Evolutionary conservation across 176 grass and related monocot genomes (phyloP).

Genomic region (Neostapfia colusana): DNA sequence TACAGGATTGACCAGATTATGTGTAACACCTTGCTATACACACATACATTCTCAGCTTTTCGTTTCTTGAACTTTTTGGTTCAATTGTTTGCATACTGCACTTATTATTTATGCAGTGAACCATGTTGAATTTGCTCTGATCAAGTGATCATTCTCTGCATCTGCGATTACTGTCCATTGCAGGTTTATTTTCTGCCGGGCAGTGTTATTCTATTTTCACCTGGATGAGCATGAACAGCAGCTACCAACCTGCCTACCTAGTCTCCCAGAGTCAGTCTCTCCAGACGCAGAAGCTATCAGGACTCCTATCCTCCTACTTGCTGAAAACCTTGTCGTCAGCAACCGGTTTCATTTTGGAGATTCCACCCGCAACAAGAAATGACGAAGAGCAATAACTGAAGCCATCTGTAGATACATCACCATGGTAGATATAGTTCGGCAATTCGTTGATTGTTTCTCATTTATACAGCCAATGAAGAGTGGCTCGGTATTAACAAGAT

Average conservation of each 20-base stretch:
- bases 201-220: conserved; percentile 68
- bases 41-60: no score
- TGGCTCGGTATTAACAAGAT: conserved; percentile 26
- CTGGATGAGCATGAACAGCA: conserved; percentile 31
- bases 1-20: not conserved
- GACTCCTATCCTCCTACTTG: conserved; percentile 60
- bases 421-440: conserved; percentile 80
- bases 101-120: not conserved
- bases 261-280: conserved; percentile 72
- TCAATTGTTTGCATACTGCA: not conserved
- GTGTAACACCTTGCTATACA: not conserved
- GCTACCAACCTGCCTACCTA: conserved; percentile 80
- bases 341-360: conserved; percentile 65
- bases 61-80: not conserved
- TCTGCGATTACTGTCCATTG: not conserved
- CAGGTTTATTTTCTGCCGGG: conserved; percentile 99
- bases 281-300: conserved; percentile 58
- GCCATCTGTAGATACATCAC: conserved; percentile 87
- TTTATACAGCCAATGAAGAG: conserved; percentile 50
- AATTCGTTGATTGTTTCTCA: conserved; percentile 82
- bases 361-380: conserved; percentile 41
- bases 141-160: not conserved
- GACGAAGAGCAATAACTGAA: conserved; percentile 44
- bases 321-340: conserved; percentile 71
- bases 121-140: not conserved